Evolutionary conservation across 2,329 filamentous ascomycete species (phyloP), one percentile per base, ranked within the genome.

Genomic region (Trichophyton benhamiae): DNA sequence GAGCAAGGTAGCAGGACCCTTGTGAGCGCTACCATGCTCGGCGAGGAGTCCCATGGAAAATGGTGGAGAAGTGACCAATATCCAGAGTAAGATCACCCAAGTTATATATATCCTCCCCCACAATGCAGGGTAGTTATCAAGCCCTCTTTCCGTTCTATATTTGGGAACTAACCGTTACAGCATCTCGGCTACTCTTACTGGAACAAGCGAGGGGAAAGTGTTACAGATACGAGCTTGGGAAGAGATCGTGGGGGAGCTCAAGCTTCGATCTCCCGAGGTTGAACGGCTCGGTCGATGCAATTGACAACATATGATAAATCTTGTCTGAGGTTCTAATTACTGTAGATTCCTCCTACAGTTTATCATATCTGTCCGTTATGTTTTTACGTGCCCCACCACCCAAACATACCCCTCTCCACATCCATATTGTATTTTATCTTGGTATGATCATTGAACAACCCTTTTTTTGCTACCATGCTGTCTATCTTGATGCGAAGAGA

Each of bases 1-100:
- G 76, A 78, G 61, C 70, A 77, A 57, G 77, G 77, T 0, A 76
- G 75, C 59, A 72, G 78, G 41, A 72, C 73, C 3, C 67, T 79
- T 22, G 73, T 78, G 15, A 73, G 72, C 58, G 77, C 73, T 1
- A 75, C 75, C 4, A 66, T 73, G 33, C 69, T 76, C 30, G 77
- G 77, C 0, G 66, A 69, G 3, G 75, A 79, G 53, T 73, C 72
- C 7, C 73, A 78, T 61, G 77, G 77, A 1, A 71, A 70, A 63
- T 75, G 74, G 64, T 79, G 75, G 77, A 72, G 72, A 49, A 72
- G 74, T 63, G 63, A 64, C 57, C 7, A 58, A 4, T 64, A 60
- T 57, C 60, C 60, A 17, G 60, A 64, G 62, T 64, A 46, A 64
- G 60, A 60, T 27, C 22, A 9, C n/a, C n/a, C n/a, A 42, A n/a